Evolutionary conservation across 2,329 filamentous ascomycete species (phyloP).

Genomic region (Fusarium tupiense): DNA sequence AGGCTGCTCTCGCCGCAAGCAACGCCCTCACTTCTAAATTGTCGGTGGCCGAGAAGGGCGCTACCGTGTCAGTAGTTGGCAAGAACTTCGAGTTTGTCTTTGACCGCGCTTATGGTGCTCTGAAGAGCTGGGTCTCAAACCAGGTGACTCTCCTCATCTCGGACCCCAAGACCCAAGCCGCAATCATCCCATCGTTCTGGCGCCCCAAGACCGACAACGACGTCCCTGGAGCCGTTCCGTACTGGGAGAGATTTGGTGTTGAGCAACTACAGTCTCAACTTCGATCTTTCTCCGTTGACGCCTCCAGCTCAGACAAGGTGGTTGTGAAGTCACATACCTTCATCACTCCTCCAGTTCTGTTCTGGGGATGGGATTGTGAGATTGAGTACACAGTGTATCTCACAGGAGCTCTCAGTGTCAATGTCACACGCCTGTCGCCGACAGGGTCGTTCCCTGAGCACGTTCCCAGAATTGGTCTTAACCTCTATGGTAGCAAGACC

Average conservation of each 20-base stretch:
- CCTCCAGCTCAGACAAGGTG: slow-evolving; percentile 55
- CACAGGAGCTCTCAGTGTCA: slow-evolving; percentile 57
- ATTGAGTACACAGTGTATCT: slow-evolving; percentile 62
- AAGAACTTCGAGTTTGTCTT: slow-evolving; percentile 54
- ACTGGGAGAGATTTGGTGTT: slow-evolving; percentile 66
- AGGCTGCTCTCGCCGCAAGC: background rate
- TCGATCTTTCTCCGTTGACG: slow-evolving; percentile 51
- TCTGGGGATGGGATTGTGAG: slow-evolving; percentile 64
- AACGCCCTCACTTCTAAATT: slow-evolving; percentile 37
- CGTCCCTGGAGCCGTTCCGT: slow-evolving; percentile 59
- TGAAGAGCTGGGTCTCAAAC: slow-evolving; percentile 54
- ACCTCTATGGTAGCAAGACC: slow-evolving; percentile 59
- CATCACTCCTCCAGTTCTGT: slow-evolving; percentile 67
- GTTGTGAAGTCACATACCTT: slow-evolving; percentile 64
- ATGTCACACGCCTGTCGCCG: slow-evolving; percentile 55
- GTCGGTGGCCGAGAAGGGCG: slow-evolving; percentile 21
- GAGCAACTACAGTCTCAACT: slow-evolving; percentile 58
- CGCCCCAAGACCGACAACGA: slow-evolving; percentile 75
- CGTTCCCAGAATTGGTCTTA: slow-evolving; percentile 70
- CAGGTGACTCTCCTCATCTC: slow-evolving; percentile 48
- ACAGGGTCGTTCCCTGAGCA: slow-evolving; percentile 62
- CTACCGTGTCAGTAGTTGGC: slow-evolving; percentile 22
- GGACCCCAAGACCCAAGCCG: slow-evolving; percentile 49
- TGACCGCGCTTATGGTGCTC: slow-evolving; percentile 55
- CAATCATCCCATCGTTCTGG: slow-evolving; percentile 64